phyloP scores from a whole-genome alignment of 1,284 basidiomycete species.

The Cerrena zonata region DNA sequence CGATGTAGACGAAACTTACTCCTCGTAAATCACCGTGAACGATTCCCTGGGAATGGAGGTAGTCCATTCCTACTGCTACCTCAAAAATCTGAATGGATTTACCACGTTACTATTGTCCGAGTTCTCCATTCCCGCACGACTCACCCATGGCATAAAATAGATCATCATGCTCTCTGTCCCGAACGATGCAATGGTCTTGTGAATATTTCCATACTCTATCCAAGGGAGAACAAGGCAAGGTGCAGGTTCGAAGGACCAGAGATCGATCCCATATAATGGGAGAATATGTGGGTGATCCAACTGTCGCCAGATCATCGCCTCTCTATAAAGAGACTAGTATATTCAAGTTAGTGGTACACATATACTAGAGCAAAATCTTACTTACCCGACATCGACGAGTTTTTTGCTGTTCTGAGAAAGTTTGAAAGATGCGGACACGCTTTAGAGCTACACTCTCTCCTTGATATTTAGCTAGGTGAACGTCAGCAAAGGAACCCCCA shows the following conservation, averaged over 20 bases:
- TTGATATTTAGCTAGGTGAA: background rate
- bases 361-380: background rate
- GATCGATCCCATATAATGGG: constrained; percentile 7
- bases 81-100: constrained; percentile 1
- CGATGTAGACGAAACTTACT: background rate
- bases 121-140: background rate
- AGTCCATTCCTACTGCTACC: background rate
- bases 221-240: constrained; percentile 11
- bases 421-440: background rate
- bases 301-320: constrained; percentile 10
- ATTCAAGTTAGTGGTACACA: background rate
- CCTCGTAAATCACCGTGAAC: background rate
- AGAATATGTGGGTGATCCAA: constrained; percentile 5
- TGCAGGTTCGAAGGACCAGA: background rate
- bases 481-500: constrained; percentile 1
- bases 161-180: background rate
- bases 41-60: background rate
- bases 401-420: background rate
- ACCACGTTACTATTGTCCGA: background rate
- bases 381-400: background rate
- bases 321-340: constrained; percentile 6
- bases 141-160: background rate
- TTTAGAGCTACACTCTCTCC: constrained; percentile 3
- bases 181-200: constrained; percentile 1
- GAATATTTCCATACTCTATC: constrained; percentile 6